Base-by-base conservation (phyloP, 768 basidiomycete genomes). In the Trametes cingulata region DNA sequence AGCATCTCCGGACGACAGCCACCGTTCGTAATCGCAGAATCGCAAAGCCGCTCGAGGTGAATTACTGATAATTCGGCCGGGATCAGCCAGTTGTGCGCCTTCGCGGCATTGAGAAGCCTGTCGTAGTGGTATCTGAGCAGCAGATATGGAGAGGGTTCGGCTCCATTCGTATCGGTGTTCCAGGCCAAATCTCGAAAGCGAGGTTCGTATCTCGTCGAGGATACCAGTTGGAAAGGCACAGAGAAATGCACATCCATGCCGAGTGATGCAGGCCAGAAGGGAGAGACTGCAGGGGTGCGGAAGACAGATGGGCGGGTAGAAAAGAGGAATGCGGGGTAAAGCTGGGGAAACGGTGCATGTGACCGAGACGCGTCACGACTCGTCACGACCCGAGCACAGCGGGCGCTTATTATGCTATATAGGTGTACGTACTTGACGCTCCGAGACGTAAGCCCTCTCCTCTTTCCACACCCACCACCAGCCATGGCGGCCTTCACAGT, bases 401-500 rank as follows among this genome's bases (percentile, higher is more conserved):
- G 49, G 52, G 65, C 59, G 64, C 51, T 48, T 36, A 52, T 57
- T 27, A 47, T 39, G 51, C 29, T 56, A 66, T 58, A 53, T 62
- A 57, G 45, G 45, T 37, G 50, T 56, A 39, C 42, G 50, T 54
- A 61, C 50, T 29, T 15, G 37, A 33, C 36, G 47, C 47, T 47
- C 55, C 22, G 36, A 40, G 37, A 19, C 41, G 13, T 58, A 60
- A 59, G 46, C 61, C 65, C 57, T 57, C 58, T 52, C 49, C 54
- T 41, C 50, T 56, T 65, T 66, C 65, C 64, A 57, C 64, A 61
- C 61, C 64, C 69, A 63, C 63, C 65, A 66, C 65, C 71, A 55
- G 46, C 64, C 65, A 73, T 77, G 74, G 86, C 87, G 83, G 56
- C 47, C 52, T 90, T 91, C 77, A 83, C 84, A 57, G 82, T 91